phyloP scores from a whole-genome alignment of 108 stramenopile species.

The Discostella pseudostelligera region DNA sequence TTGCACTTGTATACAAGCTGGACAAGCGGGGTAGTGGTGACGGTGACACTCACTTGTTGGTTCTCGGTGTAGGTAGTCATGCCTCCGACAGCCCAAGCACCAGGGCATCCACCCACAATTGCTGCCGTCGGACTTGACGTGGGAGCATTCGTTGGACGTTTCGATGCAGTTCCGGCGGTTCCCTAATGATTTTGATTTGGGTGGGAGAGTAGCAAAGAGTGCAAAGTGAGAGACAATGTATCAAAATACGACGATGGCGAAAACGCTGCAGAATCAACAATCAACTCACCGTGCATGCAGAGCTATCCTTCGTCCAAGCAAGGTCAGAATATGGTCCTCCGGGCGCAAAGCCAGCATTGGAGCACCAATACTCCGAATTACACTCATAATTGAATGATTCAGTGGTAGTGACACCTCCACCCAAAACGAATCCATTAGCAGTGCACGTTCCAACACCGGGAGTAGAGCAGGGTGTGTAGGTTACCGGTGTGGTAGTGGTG shows the following conservation, averaged over 20 bases:
- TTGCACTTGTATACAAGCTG: slow-evolving; percentile 8
- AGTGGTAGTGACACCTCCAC: too few relatives aligned
- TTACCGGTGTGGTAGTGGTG: too few relatives aligned
- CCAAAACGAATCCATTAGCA: too few relatives aligned
- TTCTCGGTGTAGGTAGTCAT: neutral
- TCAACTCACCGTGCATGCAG: slow-evolving; percentile 4
- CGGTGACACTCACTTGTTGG: neutral
- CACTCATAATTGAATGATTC: neutral
- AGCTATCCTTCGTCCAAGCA: slow-evolving; percentile 3
- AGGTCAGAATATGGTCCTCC: neutral
- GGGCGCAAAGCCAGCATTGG: neutral
- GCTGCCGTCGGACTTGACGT: neutral
- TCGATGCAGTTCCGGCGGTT: neutral
- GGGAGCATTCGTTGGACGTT: neutral
- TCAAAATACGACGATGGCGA: too few relatives aligned
- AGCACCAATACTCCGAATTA: neutral
- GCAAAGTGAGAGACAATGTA: too few relatives aligned
- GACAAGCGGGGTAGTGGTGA: neutral
- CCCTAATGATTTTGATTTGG: neutral
- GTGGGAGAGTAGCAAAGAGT: too few relatives aligned
- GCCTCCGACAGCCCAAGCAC: neutral
- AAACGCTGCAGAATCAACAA: too few relatives aligned
- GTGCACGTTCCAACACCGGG: too few relatives aligned
- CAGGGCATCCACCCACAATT: neutral
- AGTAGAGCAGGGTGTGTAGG: too few relatives aligned